Evolutionary conservation across 2,329 filamentous ascomycete species (phyloP), one percentile per base, ranked within the genome.

Genomic region (Clonostachys rosea): DNA sequence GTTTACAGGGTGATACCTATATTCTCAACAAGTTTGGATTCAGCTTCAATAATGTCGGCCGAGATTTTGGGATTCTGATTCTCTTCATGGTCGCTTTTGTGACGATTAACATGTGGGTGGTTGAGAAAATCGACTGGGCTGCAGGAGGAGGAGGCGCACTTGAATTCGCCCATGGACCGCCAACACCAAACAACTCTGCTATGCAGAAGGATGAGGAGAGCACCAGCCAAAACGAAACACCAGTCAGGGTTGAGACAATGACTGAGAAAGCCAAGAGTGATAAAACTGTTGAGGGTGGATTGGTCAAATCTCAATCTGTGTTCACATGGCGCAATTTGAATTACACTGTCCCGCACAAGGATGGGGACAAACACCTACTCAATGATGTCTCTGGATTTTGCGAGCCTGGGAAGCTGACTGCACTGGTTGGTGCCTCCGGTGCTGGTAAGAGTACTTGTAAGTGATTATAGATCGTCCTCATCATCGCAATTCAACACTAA

Each of bases 371-470:
- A 34, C 43, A 48, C 17, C 34, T 48, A 4, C 43, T 48, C 9
- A 34, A 35, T 7, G 43, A 45, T 8, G 47, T 48, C 6, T 48
- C 47, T 9, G 47, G 47, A 11, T 48, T 36, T 30, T 48, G 47
- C 16, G 44, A 44, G 34, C 40, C 46, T 5, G 84, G 84, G 44
- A 87, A 83, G 18, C 64, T 87, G 35, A 87, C 83, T 13, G 84
- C 83, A 33, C 71, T 87, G 1, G 87, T 87, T 83, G 81, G 55
- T 11, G 49, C 49, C n/a, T 56, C 55, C 6, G 55, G 55, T 18
- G 55, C 55, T 18, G 55, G 83, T 45, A 87, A 87, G 61, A 87
- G 83, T 2, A 86, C 83, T 5, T 70, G 87, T 34, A 64, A 86
- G 43, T 36, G 16, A 17, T 34, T 37, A 30, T 34, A 34, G 5